phyloP scores from a whole-genome alignment of 768 basidiomycete genomes.

The Suillus ampliporus region DNA sequence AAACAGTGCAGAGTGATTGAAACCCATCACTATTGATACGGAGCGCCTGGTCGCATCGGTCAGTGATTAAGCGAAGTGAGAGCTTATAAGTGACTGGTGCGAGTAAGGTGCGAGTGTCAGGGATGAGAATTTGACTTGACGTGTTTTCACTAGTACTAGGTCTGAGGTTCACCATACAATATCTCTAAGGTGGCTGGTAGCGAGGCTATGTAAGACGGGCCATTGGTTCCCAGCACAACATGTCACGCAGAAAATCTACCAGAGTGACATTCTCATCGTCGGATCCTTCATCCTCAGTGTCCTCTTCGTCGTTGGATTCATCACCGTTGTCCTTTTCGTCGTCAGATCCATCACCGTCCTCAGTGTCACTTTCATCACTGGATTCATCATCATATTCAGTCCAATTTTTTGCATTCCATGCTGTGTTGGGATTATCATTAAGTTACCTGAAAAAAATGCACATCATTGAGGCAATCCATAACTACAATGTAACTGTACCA shows the following conservation, averaged over 20 bases:
- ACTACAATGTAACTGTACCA: not conserved
- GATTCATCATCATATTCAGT: not conserved
- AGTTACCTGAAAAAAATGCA: not conserved
- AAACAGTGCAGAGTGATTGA: slow-evolving; percentile 17
- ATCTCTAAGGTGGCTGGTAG: too few relatives aligned
- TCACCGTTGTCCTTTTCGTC: too few relatives aligned
- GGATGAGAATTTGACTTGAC: not conserved
- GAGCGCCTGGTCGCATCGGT: not conserved
- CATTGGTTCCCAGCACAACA: not conserved
- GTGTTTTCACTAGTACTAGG: not conserved
- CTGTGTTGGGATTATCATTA: not conserved
- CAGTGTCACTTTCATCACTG: not conserved
- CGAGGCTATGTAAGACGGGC: not conserved
- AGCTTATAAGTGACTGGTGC: not conserved
- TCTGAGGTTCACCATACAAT: too few relatives aligned
- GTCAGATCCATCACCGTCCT: too few relatives aligned
- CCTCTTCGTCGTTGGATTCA: too few relatives aligned
- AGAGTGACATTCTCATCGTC: too few relatives aligned
- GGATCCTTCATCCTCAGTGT: too few relatives aligned
- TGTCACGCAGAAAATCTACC: not conserved
- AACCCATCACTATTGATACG: not conserved
- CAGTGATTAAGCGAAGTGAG: not conserved
- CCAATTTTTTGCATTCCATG: not conserved
- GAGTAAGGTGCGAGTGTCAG: too few relatives aligned
- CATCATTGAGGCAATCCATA: not conserved